phyloP scores from a whole-genome alignment of 345 rosid genomes.

The Pistacia vera region DNA sequence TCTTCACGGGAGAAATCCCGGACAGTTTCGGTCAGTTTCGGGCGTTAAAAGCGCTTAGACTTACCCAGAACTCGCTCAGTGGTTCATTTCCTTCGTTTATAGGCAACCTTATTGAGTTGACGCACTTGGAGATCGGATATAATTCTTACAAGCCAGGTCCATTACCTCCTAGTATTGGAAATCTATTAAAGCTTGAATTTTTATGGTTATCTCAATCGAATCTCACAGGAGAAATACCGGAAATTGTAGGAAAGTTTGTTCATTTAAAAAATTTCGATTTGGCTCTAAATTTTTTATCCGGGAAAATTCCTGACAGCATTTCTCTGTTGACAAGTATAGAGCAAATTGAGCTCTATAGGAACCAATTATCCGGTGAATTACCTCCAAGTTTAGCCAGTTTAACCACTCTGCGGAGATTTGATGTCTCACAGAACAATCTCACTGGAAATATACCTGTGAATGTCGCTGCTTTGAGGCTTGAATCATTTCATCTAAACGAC shows the following conservation, averaged over 20 bases:
- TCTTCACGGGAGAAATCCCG: constrained; percentile 60
- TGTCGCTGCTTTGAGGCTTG: constrained; percentile 45
- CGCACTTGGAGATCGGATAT: constrained; percentile 40
- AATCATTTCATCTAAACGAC: constrained; percentile 57
- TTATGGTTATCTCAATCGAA: constrained; percentile 31
- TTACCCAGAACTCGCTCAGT: constrained; percentile 36
- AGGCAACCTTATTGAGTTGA: constrained; percentile 51
- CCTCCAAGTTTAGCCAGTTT: constrained; percentile 58
- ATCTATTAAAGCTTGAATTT: constrained; percentile 48
- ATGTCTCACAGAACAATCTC: constrained; percentile 68
- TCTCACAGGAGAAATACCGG: constrained; percentile 62
- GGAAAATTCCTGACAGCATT: constrained; percentile 51
- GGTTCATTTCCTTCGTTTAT: constrained; percentile 57
- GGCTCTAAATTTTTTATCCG: constrained; percentile 43
- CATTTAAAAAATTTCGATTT: constrained; percentile 52
- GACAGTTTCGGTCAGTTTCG: constrained; percentile 45
- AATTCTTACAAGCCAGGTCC: constrained; percentile 42
- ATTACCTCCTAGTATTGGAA: constrained; percentile 53
- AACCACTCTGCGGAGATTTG: constrained; percentile 40
- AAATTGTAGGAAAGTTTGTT: constrained; percentile 45
- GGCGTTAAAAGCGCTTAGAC: constrained; percentile 35
- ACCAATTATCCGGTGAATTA: constrained; percentile 48
- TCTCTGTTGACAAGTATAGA: constrained; percentile 35
- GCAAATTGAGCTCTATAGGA: constrained; percentile 53
- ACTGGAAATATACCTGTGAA: constrained; percentile 49